phyloP scores from a whole-genome alignment of 140 eudicot species.

The Erigeron philadelphicus region DNA sequence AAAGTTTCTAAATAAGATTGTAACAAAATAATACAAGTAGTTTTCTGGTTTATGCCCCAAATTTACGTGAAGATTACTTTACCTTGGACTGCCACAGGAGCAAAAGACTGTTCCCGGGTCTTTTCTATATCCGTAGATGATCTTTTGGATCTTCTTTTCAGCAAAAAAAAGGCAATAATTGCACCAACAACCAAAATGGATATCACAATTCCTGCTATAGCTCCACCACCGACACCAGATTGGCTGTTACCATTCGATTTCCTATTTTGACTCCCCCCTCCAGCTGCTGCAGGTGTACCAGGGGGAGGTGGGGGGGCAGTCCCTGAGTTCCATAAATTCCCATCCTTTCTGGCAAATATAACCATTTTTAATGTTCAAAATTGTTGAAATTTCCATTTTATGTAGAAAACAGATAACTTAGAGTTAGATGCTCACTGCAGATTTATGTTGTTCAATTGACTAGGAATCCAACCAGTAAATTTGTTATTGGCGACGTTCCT shows the following conservation, averaged over 20 bases:
- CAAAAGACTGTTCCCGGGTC: constrained; percentile 46
- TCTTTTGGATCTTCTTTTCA: constrained; percentile 61
- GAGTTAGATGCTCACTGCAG: constrained; percentile 28
- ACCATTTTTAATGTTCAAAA: constrained; percentile 5
- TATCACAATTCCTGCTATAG: constrained; percentile 51
- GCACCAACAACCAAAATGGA: constrained; percentile 41
- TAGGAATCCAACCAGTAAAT: constrained; percentile 64
- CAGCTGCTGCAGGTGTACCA: constrained; percentile 38
- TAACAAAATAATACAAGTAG: not conserved
- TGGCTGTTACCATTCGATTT: constrained; percentile 36
- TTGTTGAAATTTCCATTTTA: not conserved
- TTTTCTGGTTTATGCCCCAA: not conserved
- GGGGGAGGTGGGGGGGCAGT: constrained; percentile 71
- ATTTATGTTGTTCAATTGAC: constrained; percentile 37
- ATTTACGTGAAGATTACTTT: not conserved
- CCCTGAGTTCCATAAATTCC: constrained; percentile 56
- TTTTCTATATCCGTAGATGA: constrained; percentile 64
- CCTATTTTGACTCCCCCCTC: constrained; percentile 36
- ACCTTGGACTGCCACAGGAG: constrained; percentile 42
- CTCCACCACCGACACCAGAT: constrained; percentile 45
- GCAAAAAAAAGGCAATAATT: constrained; percentile 37
- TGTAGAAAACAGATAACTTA: not conserved
- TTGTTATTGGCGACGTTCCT: constrained; percentile 54
- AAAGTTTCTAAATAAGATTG: not conserved
- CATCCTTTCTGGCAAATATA: constrained; percentile 39